These are phyloP conservation scores for Waitea zeae DNA, from an alignment of 1,284 basidiomycete genomes.

Conservation along the genomic window DNA sequence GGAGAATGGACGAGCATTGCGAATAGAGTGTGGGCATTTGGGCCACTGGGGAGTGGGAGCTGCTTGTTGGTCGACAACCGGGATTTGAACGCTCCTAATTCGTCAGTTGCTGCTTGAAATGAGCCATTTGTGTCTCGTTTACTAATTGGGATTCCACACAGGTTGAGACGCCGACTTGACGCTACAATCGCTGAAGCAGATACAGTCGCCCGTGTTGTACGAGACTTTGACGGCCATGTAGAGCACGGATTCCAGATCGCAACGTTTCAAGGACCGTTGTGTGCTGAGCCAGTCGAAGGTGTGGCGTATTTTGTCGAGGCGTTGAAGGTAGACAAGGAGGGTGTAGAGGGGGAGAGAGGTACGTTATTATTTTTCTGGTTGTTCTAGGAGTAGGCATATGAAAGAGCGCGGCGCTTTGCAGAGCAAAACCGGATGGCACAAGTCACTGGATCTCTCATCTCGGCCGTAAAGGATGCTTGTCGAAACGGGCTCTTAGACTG, in stretches of 20 bases:
- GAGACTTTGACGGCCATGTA: conserved; percentile 66
- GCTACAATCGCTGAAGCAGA: neutral
- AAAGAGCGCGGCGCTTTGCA: no score
- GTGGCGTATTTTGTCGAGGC: conserved; percentile 83
- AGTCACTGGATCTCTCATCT: conserved; percentile 79
- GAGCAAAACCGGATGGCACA: conserved; percentile 58
- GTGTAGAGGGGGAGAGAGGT: conserved; percentile 50
- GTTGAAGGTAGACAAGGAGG: conserved; percentile 44
- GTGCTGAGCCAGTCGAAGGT: conserved; percentile 89
- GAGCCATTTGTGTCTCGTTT: conserved; percentile 4
- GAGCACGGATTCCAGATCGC: conserved; percentile 95
- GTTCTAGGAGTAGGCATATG: neutral
- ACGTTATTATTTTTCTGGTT: conserved; percentile 9
- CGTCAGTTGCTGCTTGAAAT: conserved; percentile 25
- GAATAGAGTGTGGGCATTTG: conserved; percentile 81
- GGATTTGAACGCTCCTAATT: conserved; percentile 22
- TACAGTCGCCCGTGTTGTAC: no score
- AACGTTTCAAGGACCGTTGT: conserved; percentile 85
- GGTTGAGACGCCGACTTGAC: conserved; percentile 28
- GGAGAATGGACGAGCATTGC: conserved; percentile 68
- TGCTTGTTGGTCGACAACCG: conserved; percentile 75
- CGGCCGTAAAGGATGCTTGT: conserved; percentile 80
- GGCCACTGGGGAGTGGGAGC: conserved; percentile 75
- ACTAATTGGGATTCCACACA: conserved; percentile 10
- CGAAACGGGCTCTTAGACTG: conserved; percentile 85